Base-by-base conservation (phyloP, 2,329 filamentous ascomycete species). In the Ascochyta lentis region DNA sequence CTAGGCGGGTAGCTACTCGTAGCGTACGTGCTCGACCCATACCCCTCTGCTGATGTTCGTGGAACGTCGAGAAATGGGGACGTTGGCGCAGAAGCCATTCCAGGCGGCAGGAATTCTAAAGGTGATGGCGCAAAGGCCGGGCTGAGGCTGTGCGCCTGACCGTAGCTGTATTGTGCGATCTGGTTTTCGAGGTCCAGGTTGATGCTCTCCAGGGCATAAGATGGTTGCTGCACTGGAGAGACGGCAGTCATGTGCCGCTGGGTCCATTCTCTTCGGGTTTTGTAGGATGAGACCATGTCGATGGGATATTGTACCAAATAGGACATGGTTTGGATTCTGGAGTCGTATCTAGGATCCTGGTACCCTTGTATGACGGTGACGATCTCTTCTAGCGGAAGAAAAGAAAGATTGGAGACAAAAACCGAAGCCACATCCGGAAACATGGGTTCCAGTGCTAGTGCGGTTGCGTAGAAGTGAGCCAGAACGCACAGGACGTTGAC, bases 351-450 rank as follows among this genome's bases (percentile, higher is more conserved):
- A 34, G 74, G 74, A 38, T 73, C 69, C 51, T 73, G 71, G 69
- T 76, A 61, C 58, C 71, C 65, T 73, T 91, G 78, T 26, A 96
- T 84, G 33, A 90, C 86, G 43, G 86, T 85, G 41, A 92, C 87
- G 67, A 97, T 96, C 71, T 95, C 89, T 74, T 96, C 92, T 29
- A 98, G 87, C 0, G 93, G 92, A 1, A 84, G 82, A 41, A 96
- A 84, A 15, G 91, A 89, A 63, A 96, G 82, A 54, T 77, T 74
- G 4, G 78, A 76, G 49, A 78, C 92, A 76, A 97, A 96, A 44
- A 92, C 89, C 19, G 92, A 89, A 42, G 92, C 93, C 64, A 97
- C 89, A 73, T 96, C 92, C 3, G 93, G 92, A 74, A 96, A 97
- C 58, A 97, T 84, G 15, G 92, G 91, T 77, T 97, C 93, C 77